Evolutionary conservation across 169 alveolate species (phyloP), one percentile per base, ranked within the genome.

Genomic region (Plasmodium falciparum): DNA sequence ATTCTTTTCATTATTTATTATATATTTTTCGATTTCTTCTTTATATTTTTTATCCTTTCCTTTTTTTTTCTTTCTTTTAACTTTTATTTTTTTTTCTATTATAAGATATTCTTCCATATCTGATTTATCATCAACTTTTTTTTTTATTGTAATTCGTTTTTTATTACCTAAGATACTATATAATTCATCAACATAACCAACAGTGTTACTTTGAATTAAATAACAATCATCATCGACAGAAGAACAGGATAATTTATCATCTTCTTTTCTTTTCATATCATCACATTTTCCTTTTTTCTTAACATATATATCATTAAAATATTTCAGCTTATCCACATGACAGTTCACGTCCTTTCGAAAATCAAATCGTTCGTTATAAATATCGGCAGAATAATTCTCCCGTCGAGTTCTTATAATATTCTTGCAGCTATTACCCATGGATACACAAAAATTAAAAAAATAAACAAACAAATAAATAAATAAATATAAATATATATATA

Each of bases 361-460:
- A 67, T 50, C 61, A 43, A 80, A 80, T 15, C 65, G 45, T 6
- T 80, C 39, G 29, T 80, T 69, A 54, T 45, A 52, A 13, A 54
- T 43, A n/a, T 80, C 73, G 45, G 56, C 15, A 0, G 65, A 50
- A 4, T 29, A 52, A 54, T 63, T 54, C n/a, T 39, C 58, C 9
- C 52, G 22, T 49, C 54, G 67, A 72, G 71, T 61, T 59, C 70
- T 17, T 20, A 66, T 39, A 24, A 67, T 49, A 54, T 80, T 80
- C 63, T 67, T 66, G 52, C 90, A 80, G 17, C 90, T 56, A 72
- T 80, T 80, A 33, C 90, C 90, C 90, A 80, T 80, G 33, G n/a
- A 43, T 29, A 33, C 12, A 66, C 13, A 66, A 69, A 69, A 69
- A 43, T 26, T 65, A 17, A 65, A 65, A 20, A 65, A 29, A 65